These are phyloP conservation scores for Penicillium frequentans DNA, from an alignment of 2,329 filamentous ascomycete species.

Conservation along the genomic window DNA sequence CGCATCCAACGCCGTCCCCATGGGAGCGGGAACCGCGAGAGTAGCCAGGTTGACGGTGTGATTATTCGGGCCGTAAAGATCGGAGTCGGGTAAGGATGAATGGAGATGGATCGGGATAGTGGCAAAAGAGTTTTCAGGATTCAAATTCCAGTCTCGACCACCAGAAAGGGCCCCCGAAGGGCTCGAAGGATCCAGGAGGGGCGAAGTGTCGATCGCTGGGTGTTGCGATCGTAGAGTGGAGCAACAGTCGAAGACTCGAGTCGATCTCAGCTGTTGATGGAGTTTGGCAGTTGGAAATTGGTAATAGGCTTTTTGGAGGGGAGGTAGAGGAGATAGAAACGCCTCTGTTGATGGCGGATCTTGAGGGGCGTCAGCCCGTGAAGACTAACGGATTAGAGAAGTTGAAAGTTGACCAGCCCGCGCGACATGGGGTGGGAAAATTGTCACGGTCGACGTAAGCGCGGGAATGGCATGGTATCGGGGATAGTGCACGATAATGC, in stretches of 20 bases:
- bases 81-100: slow-evolving; percentile 37
- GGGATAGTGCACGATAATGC: background rate
- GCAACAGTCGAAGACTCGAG: slow-evolving; percentile 10
- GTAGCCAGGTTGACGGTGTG: slow-evolving; percentile 61
- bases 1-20: slow-evolving; percentile 62
- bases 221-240: slow-evolving; percentile 26
- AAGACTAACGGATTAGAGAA: background rate
- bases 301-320: background rate
- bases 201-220: slow-evolving; percentile 39
- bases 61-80: slow-evolving; percentile 42
- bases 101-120: slow-evolving; percentile 15
- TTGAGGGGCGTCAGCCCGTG: background rate
- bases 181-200: slow-evolving; percentile 52
- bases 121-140: slow-evolving; percentile 32
- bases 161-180: slow-evolving; percentile 48
- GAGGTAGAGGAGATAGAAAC: background rate
- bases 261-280: slow-evolving; percentile 5
- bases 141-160: slow-evolving; percentile 50
- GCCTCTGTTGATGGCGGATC: background rate
- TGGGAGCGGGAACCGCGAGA: slow-evolving; percentile 60
- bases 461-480: slow-evolving; percentile 22
- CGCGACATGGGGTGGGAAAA: background rate
- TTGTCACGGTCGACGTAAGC: slow-evolving; percentile 20
- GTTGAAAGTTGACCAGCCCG: background rate
- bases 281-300: background rate